phyloP scores from a whole-genome alignment of 2,329 filamentous ascomycete genomes.

The Epichloe uncinata region DNA sequence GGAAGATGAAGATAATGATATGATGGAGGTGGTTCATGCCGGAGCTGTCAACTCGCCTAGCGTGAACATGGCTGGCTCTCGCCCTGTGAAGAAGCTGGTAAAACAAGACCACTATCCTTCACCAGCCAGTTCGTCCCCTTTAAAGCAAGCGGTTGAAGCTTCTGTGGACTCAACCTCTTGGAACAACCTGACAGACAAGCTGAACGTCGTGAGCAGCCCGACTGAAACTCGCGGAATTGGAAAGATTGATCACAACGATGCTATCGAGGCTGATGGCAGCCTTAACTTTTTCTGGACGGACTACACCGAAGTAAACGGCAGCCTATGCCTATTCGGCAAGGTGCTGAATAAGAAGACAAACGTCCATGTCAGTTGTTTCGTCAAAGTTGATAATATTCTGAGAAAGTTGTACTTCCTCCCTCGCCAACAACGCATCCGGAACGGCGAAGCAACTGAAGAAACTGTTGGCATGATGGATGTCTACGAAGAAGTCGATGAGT shows the following conservation, averaged over 20 bases:
- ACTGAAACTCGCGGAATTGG: constrained; percentile 53
- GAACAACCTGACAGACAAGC: constrained; percentile 73
- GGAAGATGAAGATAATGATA: constrained; percentile 65
- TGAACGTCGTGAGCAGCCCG: constrained; percentile 74
- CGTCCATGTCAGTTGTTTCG: constrained; percentile 77
- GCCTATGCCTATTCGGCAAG: constrained; percentile 88
- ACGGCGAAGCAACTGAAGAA: constrained; percentile 58
- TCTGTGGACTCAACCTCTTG: constrained; percentile 70
- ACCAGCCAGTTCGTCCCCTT: constrained; percentile 65
- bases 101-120: constrained; percentile 55
- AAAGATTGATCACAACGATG: constrained; percentile 72
- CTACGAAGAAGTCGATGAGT: constrained; percentile 72
- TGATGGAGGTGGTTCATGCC: constrained; percentile 77
- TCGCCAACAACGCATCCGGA: constrained; percentile 43
- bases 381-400: constrained; percentile 90
- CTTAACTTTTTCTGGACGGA: constrained; percentile 95
- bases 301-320: constrained; percentile 85
- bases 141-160: constrained; percentile 37
- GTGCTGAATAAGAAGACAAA: constrained; percentile 78
- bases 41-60: constrained; percentile 54
- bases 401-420: constrained; percentile 90
- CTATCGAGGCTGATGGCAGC: constrained; percentile 86
- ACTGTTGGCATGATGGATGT: constrained; percentile 80
- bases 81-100: constrained; percentile 56
- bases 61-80: constrained; percentile 74